These are phyloP conservation scores for Epichloe aotearoae DNA, from an alignment of 2,329 filamentous ascomycete genomes.

Conservation along the genomic window DNA sequence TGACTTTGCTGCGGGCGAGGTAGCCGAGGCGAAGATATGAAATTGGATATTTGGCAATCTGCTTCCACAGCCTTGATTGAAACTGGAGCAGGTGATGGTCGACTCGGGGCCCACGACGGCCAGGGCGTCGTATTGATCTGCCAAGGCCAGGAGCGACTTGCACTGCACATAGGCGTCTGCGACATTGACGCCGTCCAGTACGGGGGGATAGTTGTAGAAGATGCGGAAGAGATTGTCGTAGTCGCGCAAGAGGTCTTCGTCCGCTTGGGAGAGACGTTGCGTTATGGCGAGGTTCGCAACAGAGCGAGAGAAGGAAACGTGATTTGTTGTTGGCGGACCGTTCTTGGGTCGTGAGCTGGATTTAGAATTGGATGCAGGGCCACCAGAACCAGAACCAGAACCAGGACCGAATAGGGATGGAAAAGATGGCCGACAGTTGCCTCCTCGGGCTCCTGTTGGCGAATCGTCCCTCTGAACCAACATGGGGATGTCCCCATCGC, in stretches of 20 bases:
- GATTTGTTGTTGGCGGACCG: slow-evolving; percentile 27
- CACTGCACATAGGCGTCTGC: slow-evolving; percentile 88
- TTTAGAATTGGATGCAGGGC: slow-evolving; percentile 35
- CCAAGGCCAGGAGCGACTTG: slow-evolving; percentile 75
- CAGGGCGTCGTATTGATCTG: slow-evolving; percentile 90
- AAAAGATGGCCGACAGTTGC: slow-evolving; percentile 7
- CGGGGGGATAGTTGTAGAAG: slow-evolving; percentile 85
- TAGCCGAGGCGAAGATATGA: slow-evolving; percentile 85
- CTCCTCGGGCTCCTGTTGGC: slow-evolving; percentile 5
- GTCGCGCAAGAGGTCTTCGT: slow-evolving; percentile 70
- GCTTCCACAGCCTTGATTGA: slow-evolving; percentile 81
- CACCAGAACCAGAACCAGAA: slow-evolving; percentile 31
- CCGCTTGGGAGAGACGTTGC: slow-evolving; percentile 36
- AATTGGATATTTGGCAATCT: slow-evolving; percentile 91
- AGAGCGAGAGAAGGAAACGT: slow-evolving; percentile 63
- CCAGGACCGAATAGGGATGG: slow-evolving; percentile 20
- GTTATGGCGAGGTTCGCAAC: slow-evolving; percentile 62
- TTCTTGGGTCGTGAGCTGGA: slow-evolving; percentile 16
- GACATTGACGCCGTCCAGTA: slow-evolving; percentile 75
- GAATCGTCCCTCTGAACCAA: slow-evolving; percentile 61
- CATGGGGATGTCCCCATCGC: slow-evolving; percentile 70
- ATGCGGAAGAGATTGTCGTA: slow-evolving; percentile 93
- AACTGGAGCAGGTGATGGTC: slow-evolving; percentile 92
- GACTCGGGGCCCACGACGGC: slow-evolving; percentile 73
- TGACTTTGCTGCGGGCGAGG: slow-evolving; percentile 68